Evolutionary conservation across 1,139 yeast genomes (phyloP).

Genomic region (Debaryomyces sp.): DNA sequence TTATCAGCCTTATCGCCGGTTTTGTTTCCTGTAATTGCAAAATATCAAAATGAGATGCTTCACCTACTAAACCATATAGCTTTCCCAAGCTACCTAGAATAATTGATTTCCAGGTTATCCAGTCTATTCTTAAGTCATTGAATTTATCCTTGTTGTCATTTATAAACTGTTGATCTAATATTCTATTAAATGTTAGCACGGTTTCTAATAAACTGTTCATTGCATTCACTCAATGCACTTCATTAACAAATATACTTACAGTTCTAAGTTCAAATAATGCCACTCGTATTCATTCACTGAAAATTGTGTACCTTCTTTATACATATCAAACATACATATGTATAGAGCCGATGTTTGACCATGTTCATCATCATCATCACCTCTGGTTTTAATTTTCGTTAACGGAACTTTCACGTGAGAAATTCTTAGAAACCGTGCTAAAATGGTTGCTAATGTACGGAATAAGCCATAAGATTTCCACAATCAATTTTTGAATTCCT

Average conservation of each 20-base stretch:
- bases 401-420: neutral
- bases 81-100: slow-evolving; percentile 28
- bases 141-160: slow-evolving; percentile 10
- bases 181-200: slow-evolving; percentile 5
- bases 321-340: neutral
- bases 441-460: neutral
- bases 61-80: slow-evolving; percentile 42
- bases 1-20: slow-evolving; percentile 22
- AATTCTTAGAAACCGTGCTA: neutral
- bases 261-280: slow-evolving; percentile 13
- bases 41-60: slow-evolving; percentile 34
- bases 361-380: neutral
- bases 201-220: slow-evolving; percentile 7
- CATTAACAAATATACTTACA: slow-evolving; percentile 15
- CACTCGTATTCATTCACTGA: slow-evolving; percentile 7
- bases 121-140: slow-evolving; percentile 21
- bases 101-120: slow-evolving; percentile 36
- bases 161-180: slow-evolving; percentile 6
- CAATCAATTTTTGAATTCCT: neutral
- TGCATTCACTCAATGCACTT: neutral
- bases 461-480: neutral
- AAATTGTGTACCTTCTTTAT: neutral
- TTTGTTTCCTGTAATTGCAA: slow-evolving; percentile 16
- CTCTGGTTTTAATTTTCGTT: neutral
- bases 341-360: neutral